Evolutionary conservation across 768 basidiomycete genomes (phyloP), one percentile per base, ranked within the genome.

Genomic region (Lentinula edodes): DNA sequence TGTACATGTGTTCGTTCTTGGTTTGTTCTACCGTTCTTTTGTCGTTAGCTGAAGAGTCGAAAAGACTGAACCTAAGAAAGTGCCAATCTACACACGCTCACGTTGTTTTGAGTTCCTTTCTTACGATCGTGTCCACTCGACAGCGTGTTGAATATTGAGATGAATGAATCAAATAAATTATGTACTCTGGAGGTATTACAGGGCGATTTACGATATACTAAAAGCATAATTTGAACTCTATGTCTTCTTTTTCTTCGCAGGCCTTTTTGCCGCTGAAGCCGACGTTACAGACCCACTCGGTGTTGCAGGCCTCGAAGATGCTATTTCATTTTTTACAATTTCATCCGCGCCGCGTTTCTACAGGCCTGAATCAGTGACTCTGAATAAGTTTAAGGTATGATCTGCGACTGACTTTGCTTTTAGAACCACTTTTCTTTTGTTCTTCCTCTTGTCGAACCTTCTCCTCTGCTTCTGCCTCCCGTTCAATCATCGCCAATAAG

Each of bases 401-500:
- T 55, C 32, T 9, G 8, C 3, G 6, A 12, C 82, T 4, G 48
- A 89, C 89, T 82, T 91, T 91, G 45, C 86, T 83, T 69, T 86
- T 83, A 1, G 77, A 74, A 42, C 69, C 68, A 2, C 81, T 73
- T 72, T 83, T 87, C 3, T 81, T 82, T 67, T 89, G 87, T 70
- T 90, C 89, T 39, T 85, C 84, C 62, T 83, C 80, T 54, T 84
- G 81, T 9, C 55, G 38, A 16, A 41, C 41, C 41, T 56, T 56
- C 32, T 56, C 55, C 23, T 56, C 55, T 51, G 78, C 75, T 70
- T 83, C 83, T n/a, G 87, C 89, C 73, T 98, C 96, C 78, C 95
- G 96, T 76, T 93, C 89, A 63, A 99, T 91, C 85, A 97, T 92
- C 9, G 86, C 80, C 32, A 97, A 68, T 41, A 98, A 71, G 2